Evolutionary conservation across 179 eudicot genomes (phyloP).

Genomic region (Heliamphora pulchella): DNA sequence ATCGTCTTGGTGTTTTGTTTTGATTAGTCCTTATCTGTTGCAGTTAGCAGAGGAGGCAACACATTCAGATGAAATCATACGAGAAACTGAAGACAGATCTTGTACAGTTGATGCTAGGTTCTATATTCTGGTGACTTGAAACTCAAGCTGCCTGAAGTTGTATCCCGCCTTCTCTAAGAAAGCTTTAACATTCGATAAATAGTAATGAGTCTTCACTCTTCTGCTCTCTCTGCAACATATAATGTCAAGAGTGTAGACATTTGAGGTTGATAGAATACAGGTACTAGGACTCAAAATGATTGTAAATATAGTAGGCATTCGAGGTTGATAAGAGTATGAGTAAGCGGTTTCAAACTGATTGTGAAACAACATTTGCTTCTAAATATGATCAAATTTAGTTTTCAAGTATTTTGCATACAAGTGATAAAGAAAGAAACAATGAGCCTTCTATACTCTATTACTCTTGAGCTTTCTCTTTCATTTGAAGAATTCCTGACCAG

Average conservation of each 20-base stretch:
- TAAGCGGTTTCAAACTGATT: too few relatives aligned
- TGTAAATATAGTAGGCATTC: too few relatives aligned
- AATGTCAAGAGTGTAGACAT: background rate
- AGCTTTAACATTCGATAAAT: too few relatives aligned
- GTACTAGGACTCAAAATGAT: too few relatives aligned
- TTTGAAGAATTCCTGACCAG: too few relatives aligned
- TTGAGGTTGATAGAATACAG: background rate
- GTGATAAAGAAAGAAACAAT: background rate
- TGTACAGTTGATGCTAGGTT: background rate
- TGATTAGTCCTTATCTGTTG: background rate
- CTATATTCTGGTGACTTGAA: background rate
- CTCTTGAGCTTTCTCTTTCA: too few relatives aligned
- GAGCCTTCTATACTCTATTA: too few relatives aligned
- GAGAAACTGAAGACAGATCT: background rate
- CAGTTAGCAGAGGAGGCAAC: background rate
- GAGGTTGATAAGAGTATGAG: too few relatives aligned
- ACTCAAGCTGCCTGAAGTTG: too few relatives aligned
- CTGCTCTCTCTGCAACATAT: background rate
- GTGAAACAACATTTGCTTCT: background rate
- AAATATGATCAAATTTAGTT: background rate
- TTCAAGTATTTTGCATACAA: background rate
- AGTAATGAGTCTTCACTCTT: too few relatives aligned
- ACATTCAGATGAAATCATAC: background rate
- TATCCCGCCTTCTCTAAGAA: too few relatives aligned
- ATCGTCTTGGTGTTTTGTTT: background rate